phyloP scores from a whole-genome alignment of 2,329 filamentous ascomycete genomes.

The Keithomyces neogunnii region DNA sequence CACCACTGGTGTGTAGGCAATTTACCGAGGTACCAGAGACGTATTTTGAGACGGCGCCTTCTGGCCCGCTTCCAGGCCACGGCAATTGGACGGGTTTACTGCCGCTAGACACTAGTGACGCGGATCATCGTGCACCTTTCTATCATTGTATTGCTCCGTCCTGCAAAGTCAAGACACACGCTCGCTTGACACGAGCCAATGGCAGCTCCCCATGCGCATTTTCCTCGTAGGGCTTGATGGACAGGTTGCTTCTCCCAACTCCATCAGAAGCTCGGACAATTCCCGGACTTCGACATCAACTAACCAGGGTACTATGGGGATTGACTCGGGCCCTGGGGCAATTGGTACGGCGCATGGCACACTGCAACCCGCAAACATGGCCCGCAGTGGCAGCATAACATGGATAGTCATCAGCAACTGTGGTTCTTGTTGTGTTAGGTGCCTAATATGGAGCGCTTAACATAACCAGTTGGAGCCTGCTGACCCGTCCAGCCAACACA shows the following conservation, averaged over 20 bases:
- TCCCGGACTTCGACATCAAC: no score
- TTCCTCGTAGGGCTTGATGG: not conserved
- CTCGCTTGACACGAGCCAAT: slow-evolving; percentile 9
- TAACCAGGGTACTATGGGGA: no score
- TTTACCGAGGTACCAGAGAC: no score
- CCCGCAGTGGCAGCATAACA: no score
- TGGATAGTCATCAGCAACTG: not conserved
- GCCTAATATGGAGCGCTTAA: not conserved
- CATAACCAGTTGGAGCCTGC: not conserved
- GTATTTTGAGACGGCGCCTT: no score
- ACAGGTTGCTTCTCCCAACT: no score
- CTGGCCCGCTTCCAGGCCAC: not conserved
- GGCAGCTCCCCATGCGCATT: not conserved
- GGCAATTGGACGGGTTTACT: not conserved
- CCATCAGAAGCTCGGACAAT: no score
- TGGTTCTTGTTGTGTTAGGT: not conserved
- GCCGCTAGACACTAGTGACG: not conserved
- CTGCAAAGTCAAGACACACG: not conserved
- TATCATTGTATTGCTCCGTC: not conserved
- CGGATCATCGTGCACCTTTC: not conserved
- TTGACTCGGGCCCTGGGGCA: no score
- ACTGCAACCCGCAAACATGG: no score
- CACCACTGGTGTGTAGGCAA: no score
- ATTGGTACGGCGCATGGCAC: no score
- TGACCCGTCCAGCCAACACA: not conserved